These are phyloP conservation scores for Ogataea thermomethanolica DNA, from an alignment of 805 yeast genomes.

Conservation along the genomic window DNA sequence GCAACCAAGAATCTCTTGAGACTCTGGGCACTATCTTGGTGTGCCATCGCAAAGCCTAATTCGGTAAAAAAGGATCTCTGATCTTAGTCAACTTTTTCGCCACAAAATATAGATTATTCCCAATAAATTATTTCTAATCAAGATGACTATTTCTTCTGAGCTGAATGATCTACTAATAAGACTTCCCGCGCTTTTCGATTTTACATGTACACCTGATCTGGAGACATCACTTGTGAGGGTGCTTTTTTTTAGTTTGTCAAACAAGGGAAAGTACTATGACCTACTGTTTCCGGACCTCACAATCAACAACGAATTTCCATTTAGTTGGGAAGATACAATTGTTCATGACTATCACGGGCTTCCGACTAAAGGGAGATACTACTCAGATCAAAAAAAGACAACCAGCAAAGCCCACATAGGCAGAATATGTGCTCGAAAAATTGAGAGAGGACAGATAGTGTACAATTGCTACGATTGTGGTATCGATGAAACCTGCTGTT, in stretches of 20 bases:
- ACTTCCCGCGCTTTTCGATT: slow-evolving; percentile 16
- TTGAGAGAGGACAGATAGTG: slow-evolving; percentile 59
- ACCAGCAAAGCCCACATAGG: slow-evolving; percentile 43
- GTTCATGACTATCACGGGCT: slow-evolving; percentile 11
- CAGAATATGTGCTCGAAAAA: slow-evolving; percentile 66
- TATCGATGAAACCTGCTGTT: slow-evolving; percentile 72
- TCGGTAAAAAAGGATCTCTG: not conserved
- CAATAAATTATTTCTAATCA: not conserved
- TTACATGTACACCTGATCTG: slow-evolving; percentile 18
- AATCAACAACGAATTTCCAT: slow-evolving; percentile 21
- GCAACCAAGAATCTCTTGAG: slow-evolving; percentile 36
- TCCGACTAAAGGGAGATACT: slow-evolving; percentile 21
- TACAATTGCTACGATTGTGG: slow-evolving; percentile 77
- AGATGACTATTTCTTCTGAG: slow-evolving; percentile 3
- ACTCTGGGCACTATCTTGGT: slow-evolving; percentile 5
- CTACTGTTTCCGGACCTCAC: slow-evolving; percentile 19
- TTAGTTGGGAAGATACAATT: slow-evolving; percentile 23
- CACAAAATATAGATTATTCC: slow-evolving; percentile 5
- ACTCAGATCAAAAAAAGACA: slow-evolving; percentile 15
- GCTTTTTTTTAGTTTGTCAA: slow-evolving; percentile 17
- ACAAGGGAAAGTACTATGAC: slow-evolving; percentile 14
- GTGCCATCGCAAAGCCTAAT: slow-evolving; percentile 1
- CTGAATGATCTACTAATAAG: slow-evolving; percentile 11
- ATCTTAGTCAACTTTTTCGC: slow-evolving; percentile 4
- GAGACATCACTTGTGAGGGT: slow-evolving; percentile 17